Base-by-base conservation (phyloP, 805 yeast genomes). In the Candida broadrunensis region DNA sequence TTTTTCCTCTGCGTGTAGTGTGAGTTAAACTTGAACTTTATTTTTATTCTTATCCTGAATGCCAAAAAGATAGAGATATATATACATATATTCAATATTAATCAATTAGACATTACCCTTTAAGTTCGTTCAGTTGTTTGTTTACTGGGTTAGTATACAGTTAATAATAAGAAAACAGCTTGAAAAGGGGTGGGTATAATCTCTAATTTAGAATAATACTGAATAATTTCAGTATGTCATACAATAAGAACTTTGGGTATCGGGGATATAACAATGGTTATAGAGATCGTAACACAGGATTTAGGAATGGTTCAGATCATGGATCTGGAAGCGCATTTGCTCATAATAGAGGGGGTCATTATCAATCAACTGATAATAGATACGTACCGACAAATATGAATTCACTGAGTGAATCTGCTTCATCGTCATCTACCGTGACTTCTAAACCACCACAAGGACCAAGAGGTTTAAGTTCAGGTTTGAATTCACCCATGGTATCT, bases 191-290 rank as follows among this genome's bases (percentile, higher is more conserved):
- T n/a, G n/a, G n/a, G n/a, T n/a, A n/a, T n/a, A n/a, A n/a, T n/a
- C n/a, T n/a, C n/a, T n/a, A n/a, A n/a, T n/a, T n/a, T n/a, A n/a
- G n/a, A n/a, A n/a, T n/a, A n/a, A n/a, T n/a, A n/a, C n/a, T n/a
- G n/a, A n/a, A 11, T 26, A 11, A 7, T 5, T 26, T 29, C 18
- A 29, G 7, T 18, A 39, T 39, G 42, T 39, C 42, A 23, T 39
- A 35, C 25, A 29, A 26, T 14, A 30, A 24, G 9, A 19, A 33
- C 23, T 39, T 34, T 35, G 29, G 26, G 19, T 37, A 35, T 29
- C 30, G 42, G 21, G 42, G 42, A 8, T 39, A 39, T 23, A 34
- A 14, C 26, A 33, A 33, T 34, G 30, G 36, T 5, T 34, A 34
- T 18, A 27, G 38, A 23, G 42, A 31, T n/a, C 13, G 13, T 6